Conservation (phyloP, 495 filamentous ascomycete species). For the Penicillium egyptiacum region DNA sequence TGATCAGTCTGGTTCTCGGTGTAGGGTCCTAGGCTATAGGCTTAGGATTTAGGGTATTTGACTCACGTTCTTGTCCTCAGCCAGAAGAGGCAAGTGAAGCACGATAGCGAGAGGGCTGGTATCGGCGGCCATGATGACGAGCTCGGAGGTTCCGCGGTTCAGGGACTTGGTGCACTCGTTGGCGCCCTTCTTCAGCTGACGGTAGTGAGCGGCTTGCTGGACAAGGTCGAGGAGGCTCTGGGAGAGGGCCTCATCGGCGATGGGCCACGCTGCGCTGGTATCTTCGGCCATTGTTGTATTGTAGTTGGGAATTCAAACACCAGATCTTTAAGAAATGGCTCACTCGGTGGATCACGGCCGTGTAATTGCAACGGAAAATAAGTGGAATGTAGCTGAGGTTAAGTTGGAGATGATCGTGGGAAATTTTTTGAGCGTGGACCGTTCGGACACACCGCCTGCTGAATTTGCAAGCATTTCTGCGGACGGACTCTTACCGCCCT, state of each 20-base stretch:
- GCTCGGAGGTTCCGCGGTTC: slow-evolving; percentile 83
- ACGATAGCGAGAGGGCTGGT: slow-evolving; percentile 77
- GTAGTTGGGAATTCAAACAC: slow-evolving; percentile 18
- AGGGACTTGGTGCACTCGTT: slow-evolving; percentile 78
- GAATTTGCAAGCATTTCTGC: not conserved
- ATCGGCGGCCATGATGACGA: slow-evolving; percentile 58
- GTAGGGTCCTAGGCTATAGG: too few relatives aligned
- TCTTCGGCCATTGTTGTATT: slow-evolving; percentile 42
- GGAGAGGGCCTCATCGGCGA: slow-evolving; percentile 79
- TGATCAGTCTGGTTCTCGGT: not conserved
- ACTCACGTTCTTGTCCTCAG: slow-evolving; percentile 75
- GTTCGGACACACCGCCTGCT: slow-evolving; percentile 1
- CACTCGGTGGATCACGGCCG: slow-evolving; percentile 49
- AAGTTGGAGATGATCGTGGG: slow-evolving; percentile 13
- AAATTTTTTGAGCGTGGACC: slow-evolving; percentile 19
- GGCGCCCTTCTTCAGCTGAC: slow-evolving; percentile 84
- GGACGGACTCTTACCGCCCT: not conserved
- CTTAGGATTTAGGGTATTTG: not conserved
- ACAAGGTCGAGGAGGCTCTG: slow-evolving; percentile 81
- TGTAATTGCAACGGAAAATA: slow-evolving; percentile 22
- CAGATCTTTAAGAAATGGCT: slow-evolving; percentile 38
- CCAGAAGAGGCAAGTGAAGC: slow-evolving; percentile 85
- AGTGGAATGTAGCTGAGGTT: slow-evolving; percentile 10
- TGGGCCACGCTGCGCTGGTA: slow-evolving; percentile 69
- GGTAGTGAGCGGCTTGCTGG: slow-evolving; percentile 81